A percentile compares a stretch with the other conserved stretches of the same genome.
These are phyloP conservation scores for Leccinum truebloodii DNA, from an alignment of 768 basidiomycete species.

Conservation along the genomic window DNA sequence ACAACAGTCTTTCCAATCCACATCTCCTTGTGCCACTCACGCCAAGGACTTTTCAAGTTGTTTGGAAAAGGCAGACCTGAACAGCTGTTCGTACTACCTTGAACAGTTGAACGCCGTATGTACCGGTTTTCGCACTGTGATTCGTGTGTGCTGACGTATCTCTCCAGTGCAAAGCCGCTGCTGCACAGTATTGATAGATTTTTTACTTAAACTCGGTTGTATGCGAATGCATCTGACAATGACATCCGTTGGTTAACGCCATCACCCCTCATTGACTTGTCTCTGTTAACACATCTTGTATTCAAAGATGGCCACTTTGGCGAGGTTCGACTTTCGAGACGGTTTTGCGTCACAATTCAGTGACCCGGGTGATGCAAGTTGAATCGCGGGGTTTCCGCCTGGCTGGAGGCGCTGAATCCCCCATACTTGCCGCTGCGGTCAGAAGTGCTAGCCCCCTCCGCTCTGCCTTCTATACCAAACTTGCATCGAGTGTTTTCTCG, in stretches of 20 bases:
- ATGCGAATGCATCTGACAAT: slow-evolving; percentile 10
- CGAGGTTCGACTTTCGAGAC: not conserved
- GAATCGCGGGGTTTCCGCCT: too few species aligned
- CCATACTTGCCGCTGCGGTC: not conserved
- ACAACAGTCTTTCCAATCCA: slow-evolving; percentile 39
- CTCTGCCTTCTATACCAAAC: too few species aligned
- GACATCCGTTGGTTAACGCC: slow-evolving; percentile 6
- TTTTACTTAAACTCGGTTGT: slow-evolving; percentile 5
- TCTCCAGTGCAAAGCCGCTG: slow-evolving; percentile 72
- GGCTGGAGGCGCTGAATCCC: not conserved
- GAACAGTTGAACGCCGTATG: slow-evolving; percentile 86
- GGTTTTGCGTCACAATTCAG: not conserved
- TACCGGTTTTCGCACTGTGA: slow-evolving; percentile 12
- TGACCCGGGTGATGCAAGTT: not conserved
- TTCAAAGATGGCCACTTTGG: not conserved
- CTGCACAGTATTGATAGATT: slow-evolving; percentile 52
- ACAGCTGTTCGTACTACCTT: slow-evolving; percentile 83
- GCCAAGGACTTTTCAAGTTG: slow-evolving; percentile 90
- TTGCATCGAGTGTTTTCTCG: not conserved
- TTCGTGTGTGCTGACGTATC: slow-evolving; percentile 10
- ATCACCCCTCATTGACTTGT: slow-evolving; percentile 5
- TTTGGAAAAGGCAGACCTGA: slow-evolving; percentile 77
- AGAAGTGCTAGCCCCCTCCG: not conserved
- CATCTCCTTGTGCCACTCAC: slow-evolving; percentile 67
- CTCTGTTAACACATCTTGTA: not conserved